Evolutionary conservation across 805 yeast genomes (phyloP), one percentile per base, ranked within the genome.

Genomic region (Sugiyamaella americana): DNA sequence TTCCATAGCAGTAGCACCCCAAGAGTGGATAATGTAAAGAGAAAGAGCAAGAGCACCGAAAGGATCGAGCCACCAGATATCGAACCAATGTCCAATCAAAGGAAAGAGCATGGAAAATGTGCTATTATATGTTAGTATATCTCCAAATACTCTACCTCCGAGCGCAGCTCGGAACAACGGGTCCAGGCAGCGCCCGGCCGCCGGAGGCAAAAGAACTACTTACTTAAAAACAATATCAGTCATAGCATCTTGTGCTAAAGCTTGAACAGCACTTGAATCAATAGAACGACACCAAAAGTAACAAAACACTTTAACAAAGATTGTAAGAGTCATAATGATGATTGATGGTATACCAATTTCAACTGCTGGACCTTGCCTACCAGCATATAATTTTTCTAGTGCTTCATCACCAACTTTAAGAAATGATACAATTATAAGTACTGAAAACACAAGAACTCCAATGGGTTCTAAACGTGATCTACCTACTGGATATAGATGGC

Each of bases 181-280:
- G n/a, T n/a, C n/a, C n/a, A n/a, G n/a, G n/a, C n/a, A n/a, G n/a
- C n/a, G n/a, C n/a, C n/a, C n/a, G n/a, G n/a, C n/a, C n/a, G n/a
- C n/a, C n/a, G 13, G 21, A 18, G 20, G 20, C 4, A 37, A 5
- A 37, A 37, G 5, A 37, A 29, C 37, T 13, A 43, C 46, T 16
- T 37, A 43, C 46, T 45, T 45, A 70, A 84, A 84, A 2, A 84
- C 73, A 26, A 84, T 75, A 62, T 85, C 94, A 0, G 89, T 84
- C 63, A 74, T 70, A 0, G 93, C 93, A 64, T 85, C 94, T 62
- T 84, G 91, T 1, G 89, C 86, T 46, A 84, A 67, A 0, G 94
- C 94, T 58, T 79, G 83, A 2, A 85, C 82, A 0, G 88, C 79
- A 16, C 82, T 75, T 13, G 87, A 80, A 16, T 72, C 65, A 50